Evolutionary conservation across 1,284 basidiomycete genomes (phyloP), one percentile per base, ranked within the genome.

Genomic region (Tranzscheliella williamsii): DNA sequence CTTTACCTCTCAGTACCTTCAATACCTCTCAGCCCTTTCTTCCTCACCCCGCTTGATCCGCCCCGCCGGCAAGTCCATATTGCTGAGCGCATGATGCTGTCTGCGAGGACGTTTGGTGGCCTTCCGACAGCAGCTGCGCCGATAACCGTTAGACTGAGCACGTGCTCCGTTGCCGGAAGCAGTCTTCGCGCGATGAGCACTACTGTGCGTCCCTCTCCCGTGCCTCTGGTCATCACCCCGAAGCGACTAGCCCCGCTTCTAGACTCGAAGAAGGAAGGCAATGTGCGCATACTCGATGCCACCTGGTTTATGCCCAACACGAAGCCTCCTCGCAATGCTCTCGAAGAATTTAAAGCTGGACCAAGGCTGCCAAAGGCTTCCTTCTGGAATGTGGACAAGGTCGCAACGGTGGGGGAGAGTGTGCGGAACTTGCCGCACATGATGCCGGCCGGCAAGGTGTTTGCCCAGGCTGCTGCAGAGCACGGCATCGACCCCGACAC

Each of bases 291-390:
- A 20, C 50, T 79, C 16, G 91, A 93, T 73, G 85, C 86, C 20
- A 86, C 84, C 31, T 93, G 90, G 90, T 86, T 88, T 76, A 91
- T 93, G 90, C 90, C 90, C 35, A 87, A 86, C 75, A 82, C 85
- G 38, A 82, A 85, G 2, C 84, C 75, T 0, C 55, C 61, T 7
- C 57, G 89, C 48, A 83, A 84, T 49, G 82, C 86, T 1, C 78
- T 78, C 24, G 76, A 84, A 22, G 91, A 92, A 75, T 91, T 85
- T 61, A 69, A 80, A 13, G 24, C 31, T 12, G 72, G 79, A n/a
- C 85, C 84, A 52, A 84, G 88, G 29, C 84, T 97, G 26, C 88
- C 87, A 5, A 82, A 83, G 5, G 86, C 91, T 0, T 84, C 83
- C 23, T 90, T 87, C 71, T 84, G 93, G 69, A 87, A 95, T 77